Evolutionary conservation across 2,329 filamentous ascomycete genomes (phyloP), one percentile per base, ranked within the genome.

Genomic region (Dryadomyces quercus-mongolicae): DNA sequence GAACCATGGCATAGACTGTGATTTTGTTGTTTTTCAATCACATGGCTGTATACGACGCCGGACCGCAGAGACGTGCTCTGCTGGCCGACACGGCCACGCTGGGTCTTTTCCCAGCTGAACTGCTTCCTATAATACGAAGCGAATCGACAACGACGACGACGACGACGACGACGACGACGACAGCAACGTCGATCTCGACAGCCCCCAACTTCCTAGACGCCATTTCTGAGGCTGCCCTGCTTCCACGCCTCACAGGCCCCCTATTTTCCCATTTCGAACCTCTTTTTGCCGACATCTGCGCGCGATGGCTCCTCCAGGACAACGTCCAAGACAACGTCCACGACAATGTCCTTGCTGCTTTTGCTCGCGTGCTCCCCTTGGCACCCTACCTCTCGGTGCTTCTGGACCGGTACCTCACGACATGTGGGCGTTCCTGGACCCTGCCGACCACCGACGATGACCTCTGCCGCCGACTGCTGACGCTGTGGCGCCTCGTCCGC

Each of bases 351-450:
- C 76, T 92, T 59, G 77, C 84, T 54, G 85, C 87, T 36, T 86
- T 95, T 70, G 85, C 87, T 57, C 80, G 86, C 63, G 76, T 95
- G 58, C 68, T 96, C 62, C 88, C 89, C 18, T 84, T 93, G 73
- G 86, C 87, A 60, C 86, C 89, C 51, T 82, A 92, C 65, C 74
- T 97, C 46, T 82, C 84, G 53, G 78, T 82, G 56, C 88, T 90
- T 66, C 77, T 88, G 58, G 78, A 84, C 61, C 61, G 60, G 54
- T 70, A 70, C 62, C 64, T n/a, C n/a, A n/a, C n/a, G n/a, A n/a
- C n/a, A n/a, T n/a, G n/a, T n/a, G n/a, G n/a, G n/a, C n/a, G n/a
- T n/a, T n/a, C n/a, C n/a, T n/a, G n/a, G n/a, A n/a, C n/a, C n/a
- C n/a, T n/a, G n/a, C n/a, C n/a, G n/a, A n/a, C n/a, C n/a, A n/a